Evolutionary conservation across 2,329 filamentous ascomycete genomes (phyloP).

Genomic region (Aureobasidium sp.): DNA sequence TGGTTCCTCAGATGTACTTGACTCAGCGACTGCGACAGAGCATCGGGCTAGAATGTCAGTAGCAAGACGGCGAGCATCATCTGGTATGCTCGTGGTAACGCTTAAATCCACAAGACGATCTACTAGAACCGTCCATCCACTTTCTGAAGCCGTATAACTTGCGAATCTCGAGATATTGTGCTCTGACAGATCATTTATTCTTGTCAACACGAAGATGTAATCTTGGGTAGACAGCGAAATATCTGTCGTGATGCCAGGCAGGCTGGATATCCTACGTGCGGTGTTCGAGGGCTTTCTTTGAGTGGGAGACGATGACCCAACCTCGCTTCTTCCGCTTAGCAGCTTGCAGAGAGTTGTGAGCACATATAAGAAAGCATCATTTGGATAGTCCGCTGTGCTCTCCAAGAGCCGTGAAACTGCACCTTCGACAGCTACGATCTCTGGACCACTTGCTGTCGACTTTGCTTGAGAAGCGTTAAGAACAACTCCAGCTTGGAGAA

Average conservation of each 20-base stretch:
- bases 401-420: slow-evolving; percentile 83
- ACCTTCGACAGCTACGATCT: slow-evolving; percentile 82
- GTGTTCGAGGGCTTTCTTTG: slow-evolving; percentile 20
- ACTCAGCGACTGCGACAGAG: slow-evolving; percentile 40
- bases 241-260: slow-evolving; percentile 37
- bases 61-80: slow-evolving; percentile 41
- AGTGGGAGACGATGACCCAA: slow-evolving; percentile 17
- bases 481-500: slow-evolving; percentile 88
- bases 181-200: slow-evolving; percentile 39
- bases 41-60: slow-evolving; percentile 44
- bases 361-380: slow-evolving; percentile 70
- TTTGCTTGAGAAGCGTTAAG: slow-evolving; percentile 44
- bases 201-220: slow-evolving; percentile 42
- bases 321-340: slow-evolving; percentile 36
- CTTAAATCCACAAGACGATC: slow-evolving; percentile 46
- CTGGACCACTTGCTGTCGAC: slow-evolving; percentile 50
- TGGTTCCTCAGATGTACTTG: slow-evolving; percentile 46
- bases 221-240: slow-evolving; percentile 34
- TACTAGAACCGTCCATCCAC: slow-evolving; percentile 68
- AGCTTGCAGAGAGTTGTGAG: slow-evolving; percentile 68
- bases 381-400: slow-evolving; percentile 85
- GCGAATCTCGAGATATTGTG: slow-evolving; percentile 55
- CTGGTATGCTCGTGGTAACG: slow-evolving; percentile 31
- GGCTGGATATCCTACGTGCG: slow-evolving; percentile 34
- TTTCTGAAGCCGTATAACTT: slow-evolving; percentile 56